A percentile compares a stretch with the other conserved stretches of the same genome.
Conservation (phyloP, 1,284 basidiomycete genomes). For the Tylopilus sp. region DNA sequence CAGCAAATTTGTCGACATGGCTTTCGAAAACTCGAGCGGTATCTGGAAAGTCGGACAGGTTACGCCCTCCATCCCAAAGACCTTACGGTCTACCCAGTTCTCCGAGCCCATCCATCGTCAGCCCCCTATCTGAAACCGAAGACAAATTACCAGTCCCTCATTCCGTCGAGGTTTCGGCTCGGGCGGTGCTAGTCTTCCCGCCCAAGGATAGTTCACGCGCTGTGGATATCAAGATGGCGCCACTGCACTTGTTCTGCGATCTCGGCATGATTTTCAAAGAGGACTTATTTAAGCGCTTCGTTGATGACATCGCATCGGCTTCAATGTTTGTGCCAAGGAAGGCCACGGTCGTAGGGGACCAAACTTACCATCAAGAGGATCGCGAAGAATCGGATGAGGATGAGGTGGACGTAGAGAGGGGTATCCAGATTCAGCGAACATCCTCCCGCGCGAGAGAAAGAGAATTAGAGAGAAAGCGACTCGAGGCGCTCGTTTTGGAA, state of each 20-base stretch:
- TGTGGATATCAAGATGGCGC: slow-evolving; percentile 44
- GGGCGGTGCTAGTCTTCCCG: background rate
- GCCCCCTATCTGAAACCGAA: slow-evolving; percentile 18
- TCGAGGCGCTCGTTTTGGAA: slow-evolving; percentile 51
- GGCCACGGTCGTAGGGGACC: background rate
- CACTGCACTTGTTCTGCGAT: slow-evolving; percentile 75
- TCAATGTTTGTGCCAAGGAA: slow-evolving; percentile 18
- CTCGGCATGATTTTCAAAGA: slow-evolving; percentile 46
- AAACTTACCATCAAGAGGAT: slow-evolving; percentile 1
- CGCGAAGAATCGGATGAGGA: slow-evolving; percentile 10
- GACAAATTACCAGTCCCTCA: slow-evolving; percentile 12
- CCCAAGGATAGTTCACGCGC: slow-evolving; percentile 2
- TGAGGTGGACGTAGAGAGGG: slow-evolving; percentile 16
- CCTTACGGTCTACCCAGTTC: slow-evolving; percentile 18
- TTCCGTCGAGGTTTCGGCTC: slow-evolving; percentile 21
- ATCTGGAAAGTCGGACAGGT: slow-evolving; percentile 14
- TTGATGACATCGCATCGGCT: slow-evolving; percentile 25
- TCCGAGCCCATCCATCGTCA: slow-evolving; percentile 24
- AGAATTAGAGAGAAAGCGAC: slow-evolving; percentile 38
- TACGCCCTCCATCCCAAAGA: slow-evolving; percentile 20
- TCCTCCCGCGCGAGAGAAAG: slow-evolving; percentile 23
- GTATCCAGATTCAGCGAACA: slow-evolving; percentile 27
- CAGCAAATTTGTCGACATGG: slow-evolving; percentile 61
- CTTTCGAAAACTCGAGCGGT: slow-evolving; percentile 37
- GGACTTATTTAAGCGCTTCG: slow-evolving; percentile 29